Evolutionary conservation across 2,329 filamentous ascomycete genomes (phyloP).

Genomic region (Fusarium globosum): DNA sequence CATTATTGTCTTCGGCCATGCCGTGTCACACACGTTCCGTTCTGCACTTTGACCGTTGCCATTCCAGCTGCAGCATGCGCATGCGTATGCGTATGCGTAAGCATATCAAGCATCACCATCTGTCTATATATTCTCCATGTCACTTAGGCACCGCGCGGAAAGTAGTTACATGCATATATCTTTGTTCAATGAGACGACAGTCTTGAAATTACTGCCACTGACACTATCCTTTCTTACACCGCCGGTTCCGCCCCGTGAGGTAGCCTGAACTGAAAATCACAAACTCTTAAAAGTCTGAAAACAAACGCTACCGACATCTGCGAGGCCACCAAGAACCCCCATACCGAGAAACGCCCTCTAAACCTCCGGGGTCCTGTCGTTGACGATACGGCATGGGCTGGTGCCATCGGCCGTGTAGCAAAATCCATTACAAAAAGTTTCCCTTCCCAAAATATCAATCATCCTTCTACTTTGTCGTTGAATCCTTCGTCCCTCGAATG

Average conservation of each 20-base stretch:
- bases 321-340: constrained; percentile 10
- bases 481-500: constrained; percentile 34
- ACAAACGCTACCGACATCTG: constrained; percentile 29
- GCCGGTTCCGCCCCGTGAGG: constrained; percentile 44
- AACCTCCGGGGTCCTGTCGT: constrained; percentile 28
- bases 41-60: constrained; percentile 8
- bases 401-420: constrained; percentile 23
- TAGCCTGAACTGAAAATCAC: constrained; percentile 30
- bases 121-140: not conserved
- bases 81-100: not conserved
- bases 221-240: constrained; percentile 36
- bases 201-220: constrained; percentile 34
- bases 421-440: constrained; percentile 35
- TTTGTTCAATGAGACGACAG: constrained; percentile 28
- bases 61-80: not conserved
- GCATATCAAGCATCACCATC: not conserved
- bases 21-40: not conserved
- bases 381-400: constrained; percentile 15
- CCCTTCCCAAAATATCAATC: constrained; percentile 20
- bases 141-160: constrained; percentile 4
- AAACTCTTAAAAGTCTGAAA: constrained; percentile 20
- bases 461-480: constrained; percentile 31
- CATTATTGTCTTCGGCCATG: not conserved
- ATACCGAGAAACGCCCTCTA: constrained; percentile 12
- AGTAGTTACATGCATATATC: not conserved